Base-by-base conservation (phyloP, 129 eudicot genomes). In the carrot (Daucus carota) region DNA sequence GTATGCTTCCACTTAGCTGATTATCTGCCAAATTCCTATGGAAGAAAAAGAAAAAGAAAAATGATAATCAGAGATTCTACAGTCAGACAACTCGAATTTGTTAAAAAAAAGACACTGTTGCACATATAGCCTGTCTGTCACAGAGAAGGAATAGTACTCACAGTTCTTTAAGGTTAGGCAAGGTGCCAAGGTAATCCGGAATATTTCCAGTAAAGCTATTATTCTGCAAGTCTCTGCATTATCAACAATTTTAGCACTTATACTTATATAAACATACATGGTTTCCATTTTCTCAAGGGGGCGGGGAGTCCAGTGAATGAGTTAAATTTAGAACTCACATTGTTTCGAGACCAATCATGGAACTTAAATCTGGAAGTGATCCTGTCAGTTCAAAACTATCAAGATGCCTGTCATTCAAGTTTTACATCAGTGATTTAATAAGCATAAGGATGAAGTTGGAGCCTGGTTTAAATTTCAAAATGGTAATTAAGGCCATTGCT, bases 11-110 rank as follows among this genome's bases (percentile, higher is more conserved):
- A 67, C 77, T 91, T 72, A 91, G 82, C 62, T 79, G 48, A 71
- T 91, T 91, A 76, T 76, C 42, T 7, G 85, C 93, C 78, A 91
- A 78, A 86, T 91, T 85, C 88, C 93, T 91, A 71, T 31, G 70
- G 34, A 0, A 13, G 14, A 36, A n/a, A n/a, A n/a, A 3, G 20
- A 7, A 29, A 65, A 65, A 1, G 6, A 5, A 18, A 17, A 60
- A 50, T 2, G 54, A 1, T 13, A 46, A 29, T 3, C 7, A 60
- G n/a, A 26, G 41, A 11, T 10, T 31, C 15, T 31, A 2, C 11
- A 17, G 38, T 0, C 28, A n/a, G 63, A 22, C 63, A 5, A n/a
- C 0, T n/a, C 5, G 29, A 14, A 16, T 4, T 12, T 28, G 18
- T 0, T 0, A 15, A 62, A 65, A 15, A 28, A 65, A 40, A 36